Evolutionary conservation across 2,329 filamentous ascomycete genomes (phyloP), one percentile per base, ranked within the genome.

Genomic region (Ophiocordyceps robertsii): DNA sequence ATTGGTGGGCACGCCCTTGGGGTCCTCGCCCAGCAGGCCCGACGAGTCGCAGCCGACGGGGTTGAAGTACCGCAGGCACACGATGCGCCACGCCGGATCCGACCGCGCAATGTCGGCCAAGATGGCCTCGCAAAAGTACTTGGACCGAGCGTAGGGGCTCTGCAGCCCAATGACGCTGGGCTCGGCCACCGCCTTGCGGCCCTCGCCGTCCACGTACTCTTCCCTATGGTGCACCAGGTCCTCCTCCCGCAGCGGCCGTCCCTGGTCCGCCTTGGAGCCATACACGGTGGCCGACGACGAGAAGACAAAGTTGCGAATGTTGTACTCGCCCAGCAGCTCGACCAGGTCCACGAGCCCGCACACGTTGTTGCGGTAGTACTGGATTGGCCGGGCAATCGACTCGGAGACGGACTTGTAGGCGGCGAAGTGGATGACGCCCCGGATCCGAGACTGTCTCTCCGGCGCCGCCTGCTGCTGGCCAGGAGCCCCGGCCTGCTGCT

Each of bases 321-420:
- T 65, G 51, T 74, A 75, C 45, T 75, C 67, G 41, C 71, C 69
- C 38, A 82, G 66, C 5, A 72, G 64, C 16, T 66, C 59, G 29
- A 79, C 66, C 44, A 83, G 70, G 45, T 77, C 67, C 39, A 82
- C 65, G 6, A 82, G 61, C 0, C 78, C 79, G 50, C 70, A 72
- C 29, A 82, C 75, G 46, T 83, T 83, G 63, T 82, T 83, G 45
- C 69, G 67, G 58, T 82, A 83, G 58, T 83, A 83, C 45, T 71
- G 70, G 43, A 82, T 58, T 1, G 78, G 78, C 44, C 67, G 62
- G 24, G 61, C 17, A 24, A 82, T 80, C 37, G 75, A 80, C 50
- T 83, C 77, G 24, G 70, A 70, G 0, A 82, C 77, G 2, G 77
- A 75, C 55, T 82, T 82, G 64, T 75, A 74, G 1, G 79, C 79